Percentiles rank a stretch among this genome's conserved stretches.
Conservation (phyloP, 1,139 yeast species). For the Citeromyces siamensis region DNA sequence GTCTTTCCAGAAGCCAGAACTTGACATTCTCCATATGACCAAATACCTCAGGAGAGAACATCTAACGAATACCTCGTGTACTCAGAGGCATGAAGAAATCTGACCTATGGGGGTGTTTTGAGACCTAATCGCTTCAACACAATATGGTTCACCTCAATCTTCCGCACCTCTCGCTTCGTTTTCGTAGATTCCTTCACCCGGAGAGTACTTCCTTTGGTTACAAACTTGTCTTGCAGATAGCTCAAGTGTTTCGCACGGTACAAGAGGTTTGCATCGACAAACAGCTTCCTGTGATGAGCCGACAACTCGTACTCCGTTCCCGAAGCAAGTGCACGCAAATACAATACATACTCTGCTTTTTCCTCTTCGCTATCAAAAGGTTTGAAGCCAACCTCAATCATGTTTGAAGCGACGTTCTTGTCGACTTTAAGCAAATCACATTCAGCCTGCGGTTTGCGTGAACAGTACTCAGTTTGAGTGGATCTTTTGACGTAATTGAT, state of each 20-base stretch:
- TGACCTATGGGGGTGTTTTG: no score
- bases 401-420: neutral
- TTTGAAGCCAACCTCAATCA: neutral
- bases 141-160: constrained; percentile 1
- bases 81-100: no score
- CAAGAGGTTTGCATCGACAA: neutral
- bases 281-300: neutral
- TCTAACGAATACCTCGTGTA: no score
- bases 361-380: neutral
- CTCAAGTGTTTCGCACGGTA: neutral
- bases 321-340: neutral
- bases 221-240: neutral
- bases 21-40: no score
- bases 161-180: neutral
- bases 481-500: neutral
- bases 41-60: no score
- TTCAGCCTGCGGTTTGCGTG: neutral
- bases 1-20: no score
- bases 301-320: neutral
- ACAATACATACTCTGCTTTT: neutral
- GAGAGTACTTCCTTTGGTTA: neutral
- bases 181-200: neutral
- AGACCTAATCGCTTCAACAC: neutral
- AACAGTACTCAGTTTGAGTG: no score
- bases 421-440: neutral